Evolutionary conservation across 495 filamentous ascomycete species (phyloP).

Genomic region (Articulospora tetracladia): DNA sequence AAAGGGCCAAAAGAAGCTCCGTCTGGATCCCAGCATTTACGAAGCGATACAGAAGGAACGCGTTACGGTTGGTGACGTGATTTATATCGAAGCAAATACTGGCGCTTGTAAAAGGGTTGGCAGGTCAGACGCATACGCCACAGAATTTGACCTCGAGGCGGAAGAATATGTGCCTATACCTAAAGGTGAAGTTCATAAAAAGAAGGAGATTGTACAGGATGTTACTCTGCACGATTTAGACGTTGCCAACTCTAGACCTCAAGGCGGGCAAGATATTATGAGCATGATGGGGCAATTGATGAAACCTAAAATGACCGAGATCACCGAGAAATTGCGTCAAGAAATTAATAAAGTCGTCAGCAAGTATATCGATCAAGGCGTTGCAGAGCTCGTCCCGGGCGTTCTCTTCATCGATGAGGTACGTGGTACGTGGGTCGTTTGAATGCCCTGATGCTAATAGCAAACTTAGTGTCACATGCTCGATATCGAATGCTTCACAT

Average conservation of each 20-base stretch:
- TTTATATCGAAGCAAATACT: constrained; percentile 98
- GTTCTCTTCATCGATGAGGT: constrained; percentile 99
- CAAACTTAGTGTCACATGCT: constrained; percentile 88
- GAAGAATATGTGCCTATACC: constrained; percentile 98
- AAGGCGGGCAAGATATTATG: constrained; percentile 98
- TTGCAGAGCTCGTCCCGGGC: constrained; percentile 95
- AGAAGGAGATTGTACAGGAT: constrained; percentile 99
- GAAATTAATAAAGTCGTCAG: constrained; percentile 99
- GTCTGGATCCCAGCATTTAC: constrained; percentile 95
- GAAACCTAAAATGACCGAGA: constrained; percentile 98
- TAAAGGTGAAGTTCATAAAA: constrained; percentile 98
- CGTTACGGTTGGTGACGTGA: constrained; percentile 91
- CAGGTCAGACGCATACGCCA: constrained; percentile 91
- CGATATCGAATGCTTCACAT: constrained; percentile 98
- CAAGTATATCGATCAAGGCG: constrained; percentile 96
- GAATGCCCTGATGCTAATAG: background rate
- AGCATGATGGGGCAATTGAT: constrained; percentile 99
- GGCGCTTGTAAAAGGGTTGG: constrained; percentile 96
- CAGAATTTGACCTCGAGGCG: constrained; percentile 96
- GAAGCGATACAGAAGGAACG: constrained; percentile 98
- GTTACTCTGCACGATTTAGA: constrained; percentile 96
- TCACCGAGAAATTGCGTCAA: constrained; percentile 89
- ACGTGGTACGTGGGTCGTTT: constrained; percentile 26
- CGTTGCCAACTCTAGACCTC: constrained; percentile 89
- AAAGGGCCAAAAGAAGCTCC: constrained; percentile 93